Percentiles rank a stretch among this genome's conserved stretches.
These are phyloP conservation scores for Onygenales sp. DNA, from an alignment of 2,329 filamentous ascomycete genomes.

Conservation along the genomic window DNA sequence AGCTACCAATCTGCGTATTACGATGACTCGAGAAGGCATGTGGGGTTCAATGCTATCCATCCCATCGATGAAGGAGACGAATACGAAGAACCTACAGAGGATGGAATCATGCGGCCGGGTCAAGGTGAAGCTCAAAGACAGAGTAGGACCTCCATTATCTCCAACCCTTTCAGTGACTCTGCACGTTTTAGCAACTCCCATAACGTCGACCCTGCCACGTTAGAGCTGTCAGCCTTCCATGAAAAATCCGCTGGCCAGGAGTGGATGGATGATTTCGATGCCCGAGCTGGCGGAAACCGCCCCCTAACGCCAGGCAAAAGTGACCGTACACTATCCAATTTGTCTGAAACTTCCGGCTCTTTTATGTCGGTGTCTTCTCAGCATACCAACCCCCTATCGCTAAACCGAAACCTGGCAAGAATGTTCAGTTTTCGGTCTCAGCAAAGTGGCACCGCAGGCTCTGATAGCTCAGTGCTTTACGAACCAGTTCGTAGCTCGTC, in stretches of 20 bases:
- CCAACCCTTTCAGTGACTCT: constrained; percentile 21
- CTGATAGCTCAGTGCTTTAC: neutral
- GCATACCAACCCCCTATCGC: constrained; percentile 5
- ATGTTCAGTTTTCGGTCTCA: constrained; percentile 4
- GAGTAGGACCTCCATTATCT: constrained; percentile 7
- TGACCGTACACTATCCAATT: constrained; percentile 46
- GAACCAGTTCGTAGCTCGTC: constrained; percentile 1
- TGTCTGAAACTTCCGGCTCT: constrained; percentile 42
- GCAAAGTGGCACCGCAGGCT: neutral
- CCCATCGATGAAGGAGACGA: constrained; percentile 56
- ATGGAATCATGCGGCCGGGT: constrained; percentile 7
- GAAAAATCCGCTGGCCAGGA: constrained; percentile 3
- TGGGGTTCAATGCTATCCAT: constrained; percentile 48
- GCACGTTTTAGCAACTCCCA: constrained; percentile 16
- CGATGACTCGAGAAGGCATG: constrained; percentile 40
- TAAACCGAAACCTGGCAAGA: constrained; percentile 4
- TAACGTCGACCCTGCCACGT: neutral
- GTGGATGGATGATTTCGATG: constrained; percentile 8
- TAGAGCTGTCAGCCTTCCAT: neutral
- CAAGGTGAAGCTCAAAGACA: constrained; percentile 7
- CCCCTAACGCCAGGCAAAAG: constrained; percentile 41
- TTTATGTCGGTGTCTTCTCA: constrained; percentile 8
- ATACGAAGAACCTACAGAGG: constrained; percentile 34
- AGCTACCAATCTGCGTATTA: constrained; percentile 34
- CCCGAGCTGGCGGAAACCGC: constrained; percentile 16